Percentiles rank a stretch among this genome's conserved stretches.
Conservation (phyloP, 2,329 filamentous ascomycete species). For the Curvularia eragrostidis region DNA sequence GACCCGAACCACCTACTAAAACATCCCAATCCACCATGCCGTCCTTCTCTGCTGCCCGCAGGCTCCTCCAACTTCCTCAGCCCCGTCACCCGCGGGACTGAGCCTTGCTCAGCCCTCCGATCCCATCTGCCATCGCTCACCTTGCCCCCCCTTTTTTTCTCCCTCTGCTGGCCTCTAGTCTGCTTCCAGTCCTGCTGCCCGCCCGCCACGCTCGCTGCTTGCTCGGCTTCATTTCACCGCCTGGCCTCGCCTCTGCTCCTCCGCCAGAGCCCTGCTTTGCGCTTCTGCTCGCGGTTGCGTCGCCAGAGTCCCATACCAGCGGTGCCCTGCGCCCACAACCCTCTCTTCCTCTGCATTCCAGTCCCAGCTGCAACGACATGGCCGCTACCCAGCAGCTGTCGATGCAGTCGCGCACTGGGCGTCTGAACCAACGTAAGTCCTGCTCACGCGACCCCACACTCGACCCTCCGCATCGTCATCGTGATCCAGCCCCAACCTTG, state of each 20-base stretch:
- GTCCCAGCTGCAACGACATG: conserved; percentile 44
- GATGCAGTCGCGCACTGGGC: conserved; percentile 74
- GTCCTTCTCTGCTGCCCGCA: conserved; percentile 49
- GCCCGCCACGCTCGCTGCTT: conserved; percentile 25
- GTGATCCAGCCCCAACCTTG: conserved; percentile 5
- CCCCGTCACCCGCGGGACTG: conserved; percentile 60
- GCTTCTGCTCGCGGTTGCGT: conserved; percentile 13
- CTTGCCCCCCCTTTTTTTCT: conserved; percentile 6
- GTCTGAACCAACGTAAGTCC: conserved; percentile 80
- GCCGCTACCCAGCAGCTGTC: conserved; percentile 54
- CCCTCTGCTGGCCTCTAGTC: conserved; percentile 13
- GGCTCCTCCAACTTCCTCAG: conserved; percentile 55
- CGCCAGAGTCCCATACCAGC: conserved; percentile 23
- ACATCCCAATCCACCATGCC: conserved; percentile 49
- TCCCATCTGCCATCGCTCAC: conserved; percentile 20
- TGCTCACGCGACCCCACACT: conserved; percentile 28
- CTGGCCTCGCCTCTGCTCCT: conserved; percentile 26
- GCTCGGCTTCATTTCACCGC: conserved; percentile 40
- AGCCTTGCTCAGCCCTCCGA: conserved; percentile 41
- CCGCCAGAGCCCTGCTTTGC: conserved; percentile 22
- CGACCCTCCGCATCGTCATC: conserved; percentile 13
- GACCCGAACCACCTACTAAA: conserved; percentile 43
- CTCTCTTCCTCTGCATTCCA: conserved; percentile 8
- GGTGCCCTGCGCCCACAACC: conserved; percentile 6
- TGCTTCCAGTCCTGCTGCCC: neutral